Evolutionary conservation across 2,329 filamentous ascomycete genomes (phyloP), one percentile per base, ranked within the genome.

Genomic region (Colletotrichum sp.): DNA sequence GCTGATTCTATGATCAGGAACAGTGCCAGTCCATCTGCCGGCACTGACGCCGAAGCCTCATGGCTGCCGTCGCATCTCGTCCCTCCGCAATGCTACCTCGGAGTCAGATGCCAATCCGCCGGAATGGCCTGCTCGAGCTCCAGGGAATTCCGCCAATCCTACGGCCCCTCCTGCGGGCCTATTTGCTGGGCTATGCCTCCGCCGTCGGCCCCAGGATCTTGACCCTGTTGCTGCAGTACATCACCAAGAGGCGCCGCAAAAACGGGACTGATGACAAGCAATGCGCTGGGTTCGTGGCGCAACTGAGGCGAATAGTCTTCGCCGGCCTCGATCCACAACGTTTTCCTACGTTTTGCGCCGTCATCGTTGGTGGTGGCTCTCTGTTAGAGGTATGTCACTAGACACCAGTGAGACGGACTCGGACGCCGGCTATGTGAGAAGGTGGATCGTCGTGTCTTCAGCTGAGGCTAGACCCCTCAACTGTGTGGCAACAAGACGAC

Each of bases 261-360:
- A 55, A 28, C 30, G 48, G 57, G 21, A 61, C 67, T 32, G 76
- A 75, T 14, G 59, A 69, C 10, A 63, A 80, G 68, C 72, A 77
- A 78, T 72, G 81, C 79, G 68, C 78, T 79, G 61, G 77, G 75
- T 81, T 84, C 71, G 66, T 79, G 77, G 81, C 78, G 78, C 84
- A 82, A 65, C 80, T 85, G 79, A 81, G 69, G 70, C 84, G 80
- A 59, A 88, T 91, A 72, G 81, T 93, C 39, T 84, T 83, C 55
- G 86, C 86, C 9, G 91, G 90, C 4, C 83, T 93, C 18, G 89
- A 91, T 60, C 84, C 85, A 71, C 88, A 89, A 75, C 87, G 91
- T 10, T 93, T 93, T 79, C 91, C 92, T 59, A 86, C 91, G 6
- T 93, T 93, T 80, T 93, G 92, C 81, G 92, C 91, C 9, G 85